Evolutionary conservation across 345 rosid genomes (phyloP), one percentile per base, ranked within the genome.

Genomic region (Citrus glauca): DNA sequence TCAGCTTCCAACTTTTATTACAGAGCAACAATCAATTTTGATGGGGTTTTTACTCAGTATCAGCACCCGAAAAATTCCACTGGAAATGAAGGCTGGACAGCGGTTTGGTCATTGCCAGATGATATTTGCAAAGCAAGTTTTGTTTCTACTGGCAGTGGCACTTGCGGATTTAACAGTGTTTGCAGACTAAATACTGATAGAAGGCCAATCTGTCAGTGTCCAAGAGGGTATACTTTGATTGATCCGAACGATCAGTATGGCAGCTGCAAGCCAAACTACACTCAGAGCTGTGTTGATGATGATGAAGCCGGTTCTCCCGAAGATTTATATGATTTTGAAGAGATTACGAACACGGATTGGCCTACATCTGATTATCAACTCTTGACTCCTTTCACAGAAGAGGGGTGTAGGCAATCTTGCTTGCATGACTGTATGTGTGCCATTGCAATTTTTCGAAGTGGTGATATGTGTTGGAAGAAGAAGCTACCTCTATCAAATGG

Each of bases 401-500:
- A 2, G 1, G 53, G 74, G 24, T 86, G 89, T 67, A 74, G 27
- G 28, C 66, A 16, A 33, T 75, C 84, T n/a, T 86, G 89, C 81
- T 74, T 84, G 78, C 69, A 35, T 0, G 89, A 86, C 70, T 86
- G 86, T 59, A 32, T 75, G 38, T 86, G 88, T 75, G 82, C 71
- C 30, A 86, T 80, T 24, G 86, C 78, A 13, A 78, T 83, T 45
- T 81, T 81, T 32, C 30, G 75, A 55, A 25, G 7, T 1, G 73
- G 64, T 9, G 35, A 57, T 17, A 16, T 9, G 35, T 85, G 88
- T 68, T 81, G 82, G 82, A 83, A 85, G 88, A 85, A 85, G 84
- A 82, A 80, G 71, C 45, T 81, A 17, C 88, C 88, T 7, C 82
- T 85, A 9, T 78, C 84, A n/a, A 82, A 85, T 30, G 88, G 88